phyloP scores from a whole-genome alignment of 768 basidiomycete genomes.

The Russula sp. region DNA sequence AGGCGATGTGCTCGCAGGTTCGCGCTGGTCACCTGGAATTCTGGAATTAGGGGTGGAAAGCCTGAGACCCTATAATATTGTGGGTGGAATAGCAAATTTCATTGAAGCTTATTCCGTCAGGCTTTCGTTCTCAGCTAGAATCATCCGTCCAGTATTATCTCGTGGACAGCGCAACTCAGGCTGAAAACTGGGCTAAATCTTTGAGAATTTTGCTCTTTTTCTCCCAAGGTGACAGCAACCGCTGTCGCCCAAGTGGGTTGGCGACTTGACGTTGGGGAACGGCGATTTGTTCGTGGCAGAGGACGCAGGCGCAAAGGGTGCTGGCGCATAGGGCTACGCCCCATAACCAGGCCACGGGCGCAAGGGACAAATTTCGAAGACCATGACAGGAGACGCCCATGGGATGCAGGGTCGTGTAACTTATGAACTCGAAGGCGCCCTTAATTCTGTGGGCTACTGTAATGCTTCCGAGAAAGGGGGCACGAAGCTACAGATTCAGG shows the following conservation, averaged over 20 bases:
- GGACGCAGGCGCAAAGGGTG: conserved; percentile 11
- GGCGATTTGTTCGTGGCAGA: neutral
- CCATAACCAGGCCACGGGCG: conserved; percentile 4
- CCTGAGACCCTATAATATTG: no score
- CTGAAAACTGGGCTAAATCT: no score
- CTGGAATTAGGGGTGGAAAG: no score
- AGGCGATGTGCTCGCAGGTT: no score
- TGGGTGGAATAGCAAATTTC: no score
- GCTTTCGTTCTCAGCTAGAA: no score
- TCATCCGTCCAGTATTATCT: no score
- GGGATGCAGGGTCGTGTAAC: neutral
- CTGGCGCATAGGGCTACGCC: neutral
- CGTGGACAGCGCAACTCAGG: no score
- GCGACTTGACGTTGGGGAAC: neutral
- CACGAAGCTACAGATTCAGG: neutral
- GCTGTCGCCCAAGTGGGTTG: neutral
- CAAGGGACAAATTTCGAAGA: conserved; percentile 5
- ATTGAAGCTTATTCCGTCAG: no score
- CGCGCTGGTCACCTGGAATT: no score
- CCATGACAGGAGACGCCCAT: neutral
- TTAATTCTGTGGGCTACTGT: no score
- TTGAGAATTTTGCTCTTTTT: no score
- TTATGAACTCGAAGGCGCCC: neutral
- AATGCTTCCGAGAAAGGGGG: neutral
- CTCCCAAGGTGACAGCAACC: neutral